Evolutionary conservation across 148 eudicot genomes (phyloP), one percentile per base, ranked within the genome.

Genomic region (Rhododendron mucronatum): DNA sequence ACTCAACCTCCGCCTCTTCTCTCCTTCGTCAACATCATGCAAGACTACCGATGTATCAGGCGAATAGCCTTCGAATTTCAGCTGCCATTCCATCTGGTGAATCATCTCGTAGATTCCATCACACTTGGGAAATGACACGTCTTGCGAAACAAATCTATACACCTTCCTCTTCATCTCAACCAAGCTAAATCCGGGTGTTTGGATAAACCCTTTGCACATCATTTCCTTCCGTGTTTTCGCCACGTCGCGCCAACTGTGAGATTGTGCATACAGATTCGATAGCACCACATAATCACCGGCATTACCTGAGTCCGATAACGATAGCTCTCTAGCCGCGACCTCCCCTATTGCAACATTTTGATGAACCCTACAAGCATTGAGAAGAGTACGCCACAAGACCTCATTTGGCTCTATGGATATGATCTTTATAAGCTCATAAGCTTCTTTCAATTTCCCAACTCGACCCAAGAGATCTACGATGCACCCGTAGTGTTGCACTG

Each of bases 1-100:
- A 39, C 87, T 89, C 41, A 93, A 81, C 83, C 90, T 89, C 81
- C 89, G 79, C 59, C 85, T 87, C 86, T 91, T 93, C 84, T 90
- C 92, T 83, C 87, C 91, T 47, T 78, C 92, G 28, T 89, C 91
- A 45, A 90, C 89, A 75, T 89, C 86, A 23, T 86, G 86, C 73
- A 85, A 45, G 16, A 93, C 88, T 55, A 88, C 90, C 39, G 92
- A 90, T 82, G 82, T 86, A 82, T 93, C 92, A 5, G 93, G 88
- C 2, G 50, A 12, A 86, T 91, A 93, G 55, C 94, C 94, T 89
- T 93, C 93, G 77, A 91, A 91, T 69, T 83, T 90, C 88, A 93
- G 53, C 85, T 91, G 92, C 91, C 91, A 90, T 47, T 91, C 93
- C 91, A 93, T 91, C 83, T 93, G 92, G 65, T 84, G 87, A 75